These are phyloP conservation scores for Solanum virginianum DNA, from an alignment of 257 asterid genomes.

Conservation along the genomic window DNA sequence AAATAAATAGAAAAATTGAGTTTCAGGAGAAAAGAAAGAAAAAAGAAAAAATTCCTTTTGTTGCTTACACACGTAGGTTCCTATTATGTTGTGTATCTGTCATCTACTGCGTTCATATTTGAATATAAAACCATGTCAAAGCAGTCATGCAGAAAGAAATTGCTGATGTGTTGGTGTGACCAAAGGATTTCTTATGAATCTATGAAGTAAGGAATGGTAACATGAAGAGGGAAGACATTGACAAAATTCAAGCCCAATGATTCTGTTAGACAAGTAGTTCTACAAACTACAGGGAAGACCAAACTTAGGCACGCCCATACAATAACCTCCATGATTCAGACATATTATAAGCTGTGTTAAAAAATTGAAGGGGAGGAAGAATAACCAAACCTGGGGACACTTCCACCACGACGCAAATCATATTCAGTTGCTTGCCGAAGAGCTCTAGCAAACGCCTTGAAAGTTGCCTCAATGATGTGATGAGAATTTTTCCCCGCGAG, in stretches of 20 bases:
- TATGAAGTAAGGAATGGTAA: neutral
- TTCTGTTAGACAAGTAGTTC: neutral
- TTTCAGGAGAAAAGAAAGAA: neutral
- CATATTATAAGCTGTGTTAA: neutral
- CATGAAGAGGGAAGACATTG: neutral
- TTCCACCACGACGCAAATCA: conserved; percentile 81
- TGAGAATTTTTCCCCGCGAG: conserved; percentile 93
- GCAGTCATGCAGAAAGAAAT: neutral
- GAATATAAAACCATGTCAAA: neutral
- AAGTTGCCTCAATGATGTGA: conserved; percentile 96
- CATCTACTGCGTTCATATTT: neutral
- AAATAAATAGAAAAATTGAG: neutral
- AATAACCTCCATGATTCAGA: neutral
- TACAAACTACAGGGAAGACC: neutral
- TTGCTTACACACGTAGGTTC: neutral
- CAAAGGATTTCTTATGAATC: neutral
- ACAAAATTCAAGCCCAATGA: neutral
- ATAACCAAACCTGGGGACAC: conserved; percentile 62
- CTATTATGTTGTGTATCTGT: neutral
- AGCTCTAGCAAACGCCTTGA: conserved; percentile 98
- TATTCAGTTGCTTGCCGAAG: conserved; percentile 90
- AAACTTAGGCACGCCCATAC: neutral
- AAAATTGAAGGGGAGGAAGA: neutral
- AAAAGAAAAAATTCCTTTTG: neutral
- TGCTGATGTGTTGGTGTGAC: neutral